Evolutionary conservation across 768 basidiomycete species (phyloP).

Genomic region (Suillus ampliporus): DNA sequence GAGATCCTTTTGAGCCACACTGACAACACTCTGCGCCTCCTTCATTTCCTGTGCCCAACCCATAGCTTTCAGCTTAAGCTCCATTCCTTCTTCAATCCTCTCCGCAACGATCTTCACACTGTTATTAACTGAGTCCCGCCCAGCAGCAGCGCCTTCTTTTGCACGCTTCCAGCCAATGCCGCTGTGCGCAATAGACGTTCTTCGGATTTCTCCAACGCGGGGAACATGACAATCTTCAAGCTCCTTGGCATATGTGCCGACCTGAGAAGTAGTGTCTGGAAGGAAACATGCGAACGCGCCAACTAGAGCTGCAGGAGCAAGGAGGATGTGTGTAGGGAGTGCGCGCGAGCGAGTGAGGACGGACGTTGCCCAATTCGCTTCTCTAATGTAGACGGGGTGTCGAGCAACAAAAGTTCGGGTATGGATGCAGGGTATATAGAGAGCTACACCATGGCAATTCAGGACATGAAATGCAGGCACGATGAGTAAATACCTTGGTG

Average conservation of each 20-base stretch:
- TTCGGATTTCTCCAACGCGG: conserved; percentile 68
- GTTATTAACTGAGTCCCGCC: conserved; percentile 48
- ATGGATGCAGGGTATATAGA: conserved; percentile 79
- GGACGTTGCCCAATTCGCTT: conserved; percentile 82
- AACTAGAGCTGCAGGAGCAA: conserved; percentile 79
- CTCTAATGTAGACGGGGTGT: conserved; percentile 77
- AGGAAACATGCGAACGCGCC: conserved; percentile 83
- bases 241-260: conserved; percentile 65
- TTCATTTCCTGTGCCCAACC: conserved; percentile 45
- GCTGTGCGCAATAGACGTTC: conserved; percentile 63
- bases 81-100: conserved; percentile 69
- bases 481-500: not conserved
- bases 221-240: conserved; percentile 80
- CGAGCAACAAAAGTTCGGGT: conserved; percentile 71
- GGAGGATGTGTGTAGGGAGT: conserved; percentile 67
- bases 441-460: conserved; percentile 51
- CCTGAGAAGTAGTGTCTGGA: conserved; percentile 77
- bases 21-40: conserved; percentile 25
- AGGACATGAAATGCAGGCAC: not conserved
- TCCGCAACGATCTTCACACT: conserved; percentile 55
- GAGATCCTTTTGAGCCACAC: conserved; percentile 33
- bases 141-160: conserved; percentile 54
- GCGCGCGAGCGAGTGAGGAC: conserved; percentile 82
- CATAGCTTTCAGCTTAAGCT: conserved; percentile 71
- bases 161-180: conserved; percentile 62